A percentile compares a stretch with the other conserved stretches of the same genome.
These are phyloP conservation scores for Neurospora pannonica DNA, from an alignment of 495 filamentous ascomycete species.

Conservation along the genomic window DNA sequence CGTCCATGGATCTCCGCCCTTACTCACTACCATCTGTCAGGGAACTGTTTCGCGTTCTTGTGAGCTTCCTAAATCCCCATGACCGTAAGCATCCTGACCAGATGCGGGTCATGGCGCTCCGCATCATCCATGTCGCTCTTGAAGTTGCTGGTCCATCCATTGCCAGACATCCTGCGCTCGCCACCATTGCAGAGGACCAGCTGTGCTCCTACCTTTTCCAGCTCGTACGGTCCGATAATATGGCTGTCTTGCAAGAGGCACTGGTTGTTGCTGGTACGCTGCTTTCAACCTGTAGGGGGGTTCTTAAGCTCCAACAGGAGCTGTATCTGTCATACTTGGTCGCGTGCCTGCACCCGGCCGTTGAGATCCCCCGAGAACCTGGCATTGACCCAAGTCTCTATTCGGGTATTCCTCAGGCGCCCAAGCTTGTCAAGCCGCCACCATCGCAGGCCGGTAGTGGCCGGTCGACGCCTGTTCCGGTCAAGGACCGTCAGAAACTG, in stretches of 20 bases:
- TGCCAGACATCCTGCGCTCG: slow-evolving; percentile 82
- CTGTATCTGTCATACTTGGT: slow-evolving; percentile 91
- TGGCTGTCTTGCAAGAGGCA: slow-evolving; percentile 84
- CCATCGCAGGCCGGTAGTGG: slow-evolving; percentile 71
- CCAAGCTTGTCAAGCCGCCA: slow-evolving; percentile 75
- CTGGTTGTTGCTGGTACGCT: slow-evolving; percentile 86
- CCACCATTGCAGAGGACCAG: slow-evolving; percentile 82
- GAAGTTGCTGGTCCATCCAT: slow-evolving; percentile 96
- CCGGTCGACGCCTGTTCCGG: slow-evolving; percentile 81
- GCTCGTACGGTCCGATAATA: slow-evolving; percentile 90
- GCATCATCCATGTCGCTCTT: slow-evolving; percentile 94
- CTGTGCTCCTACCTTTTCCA: slow-evolving; percentile 94
- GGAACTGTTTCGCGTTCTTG: slow-evolving; percentile 90
- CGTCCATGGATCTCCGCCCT: slow-evolving; percentile 58
- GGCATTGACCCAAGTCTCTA: slow-evolving; percentile 89
- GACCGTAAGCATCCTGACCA: slow-evolving; percentile 85
- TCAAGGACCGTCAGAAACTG: slow-evolving; percentile 87
- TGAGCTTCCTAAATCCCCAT: slow-evolving; percentile 87
- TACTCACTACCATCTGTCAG: slow-evolving; percentile 90
- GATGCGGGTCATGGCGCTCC: slow-evolving; percentile 92
- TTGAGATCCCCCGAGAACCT: slow-evolving; percentile 84
- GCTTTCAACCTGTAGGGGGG: slow-evolving; percentile 80
- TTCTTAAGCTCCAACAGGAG: slow-evolving; percentile 94
- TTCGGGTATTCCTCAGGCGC: slow-evolving; percentile 83
- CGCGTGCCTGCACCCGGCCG: slow-evolving; percentile 81